A percentile compares a stretch with the other conserved stretches of the same genome.
Conservation (phyloP, 2,329 filamentous ascomycete genomes). For the Bipolaris zeicola region DNA sequence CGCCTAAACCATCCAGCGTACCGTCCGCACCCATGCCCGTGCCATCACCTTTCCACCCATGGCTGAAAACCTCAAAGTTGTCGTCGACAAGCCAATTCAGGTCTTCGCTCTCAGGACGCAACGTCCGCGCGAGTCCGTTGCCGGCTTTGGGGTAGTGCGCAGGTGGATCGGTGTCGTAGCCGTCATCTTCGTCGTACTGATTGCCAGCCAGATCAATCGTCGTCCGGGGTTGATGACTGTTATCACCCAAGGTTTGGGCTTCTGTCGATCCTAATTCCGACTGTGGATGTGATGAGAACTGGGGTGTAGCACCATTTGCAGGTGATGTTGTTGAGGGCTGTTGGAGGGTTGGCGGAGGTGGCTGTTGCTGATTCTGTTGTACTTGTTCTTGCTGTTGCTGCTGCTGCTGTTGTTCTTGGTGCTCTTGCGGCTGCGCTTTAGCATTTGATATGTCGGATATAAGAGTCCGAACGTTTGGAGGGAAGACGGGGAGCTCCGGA, state of each 20-base stretch:
- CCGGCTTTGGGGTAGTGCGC: conserved; percentile 68
- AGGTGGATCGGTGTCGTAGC: conserved; percentile 59
- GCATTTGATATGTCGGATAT: conserved; percentile 24
- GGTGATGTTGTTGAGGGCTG: conserved; percentile 18
- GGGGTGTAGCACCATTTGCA: conserved; percentile 43
- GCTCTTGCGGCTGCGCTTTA: conserved; percentile 18
- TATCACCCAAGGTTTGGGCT: conserved; percentile 42
- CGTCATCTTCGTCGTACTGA: conserved; percentile 53
- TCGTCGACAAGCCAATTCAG: conserved; percentile 67
- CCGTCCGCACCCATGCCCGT: conserved; percentile 40
- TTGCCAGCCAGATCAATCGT: conserved; percentile 30
- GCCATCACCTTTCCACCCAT: conserved; percentile 49
- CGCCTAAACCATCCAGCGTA: conserved; percentile 22
- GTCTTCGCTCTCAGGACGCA: conserved; percentile 64
- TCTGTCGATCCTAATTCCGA: conserved; percentile 40
- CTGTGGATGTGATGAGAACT: conserved; percentile 25
- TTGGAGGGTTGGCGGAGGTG: conserved; percentile 17
- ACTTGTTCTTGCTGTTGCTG: background rate
- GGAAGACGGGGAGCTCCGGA: conserved; percentile 70
- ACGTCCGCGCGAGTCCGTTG: conserved; percentile 60
- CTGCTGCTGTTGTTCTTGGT: background rate
- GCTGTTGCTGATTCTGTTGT: conserved; percentile 18
- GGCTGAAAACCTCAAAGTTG: conserved; percentile 63
- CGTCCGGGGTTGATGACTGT: conserved; percentile 18
- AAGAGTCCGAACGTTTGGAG: conserved; percentile 42